Evolutionary conservation across 768 basidiomycete species (phyloP), one percentile per base, ranked within the genome.

Genomic region (Leccinum variicolor): DNA sequence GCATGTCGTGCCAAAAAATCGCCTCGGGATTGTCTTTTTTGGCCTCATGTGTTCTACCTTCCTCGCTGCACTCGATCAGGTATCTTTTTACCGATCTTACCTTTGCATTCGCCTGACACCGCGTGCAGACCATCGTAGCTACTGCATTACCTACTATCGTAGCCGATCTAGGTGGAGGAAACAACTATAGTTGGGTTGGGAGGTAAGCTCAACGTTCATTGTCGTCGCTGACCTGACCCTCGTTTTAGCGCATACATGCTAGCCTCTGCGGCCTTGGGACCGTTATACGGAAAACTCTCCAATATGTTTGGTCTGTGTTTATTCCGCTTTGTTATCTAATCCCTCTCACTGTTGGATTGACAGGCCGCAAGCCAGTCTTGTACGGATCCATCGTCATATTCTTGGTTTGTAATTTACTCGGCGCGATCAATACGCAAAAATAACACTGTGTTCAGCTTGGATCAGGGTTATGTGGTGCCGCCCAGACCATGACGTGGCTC

Each of bases 101-200:
- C 34, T 28, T 17, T 50, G 3, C 29, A 19, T 19, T 19, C 6
- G 3, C 13, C 17, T 56, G 36, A 56, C 41, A 23, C 21, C 34
- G 19, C 9, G 45, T n/a, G 7, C 21, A 79, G 77, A 78, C 76
- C 8, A 77, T 79, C 50, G 78, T 81, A 3, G 71, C 79, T 0
- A 82, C 79, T 13, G 80, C 82, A 4, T 65, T 82, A 14, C 81
- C 82, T 2, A 81, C 80, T 1, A 81, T 82, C 29, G 77, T 78
- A 7, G 69, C 69, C 3, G 71, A 78, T 39, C 67, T 83, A 1
- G 76, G 78, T 17, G 78, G 77, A 3, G 76, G 75, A 1, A 73
- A 70, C 17, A 75, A 77, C 7, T 82, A 82, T 58, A 73, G 77
- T 14, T 82, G 81, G 81, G 78, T 82, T 9, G 77, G 79, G 45